These are phyloP conservation scores for Leccinum pellstonianum DNA, from an alignment of 768 basidiomycete genomes.

Conservation along the genomic window DNA sequence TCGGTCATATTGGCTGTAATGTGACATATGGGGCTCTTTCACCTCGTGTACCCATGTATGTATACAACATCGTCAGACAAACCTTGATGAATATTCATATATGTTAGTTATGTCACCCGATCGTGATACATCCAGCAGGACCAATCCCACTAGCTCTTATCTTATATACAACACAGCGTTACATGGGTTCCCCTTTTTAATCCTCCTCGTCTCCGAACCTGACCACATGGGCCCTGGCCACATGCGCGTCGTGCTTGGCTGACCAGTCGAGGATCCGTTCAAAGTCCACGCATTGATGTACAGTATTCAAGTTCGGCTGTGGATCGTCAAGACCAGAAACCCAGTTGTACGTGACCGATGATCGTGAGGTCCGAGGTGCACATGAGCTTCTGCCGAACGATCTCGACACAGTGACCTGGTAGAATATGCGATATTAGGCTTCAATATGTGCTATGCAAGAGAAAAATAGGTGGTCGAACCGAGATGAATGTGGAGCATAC, in stretches of 20 bases:
- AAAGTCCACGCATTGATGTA: slow-evolving; percentile 4
- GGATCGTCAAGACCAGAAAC: neutral
- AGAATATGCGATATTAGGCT: neutral
- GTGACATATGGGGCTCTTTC: too few species aligned
- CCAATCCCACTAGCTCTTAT: too few species aligned
- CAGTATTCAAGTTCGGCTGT: neutral
- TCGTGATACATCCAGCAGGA: neutral
- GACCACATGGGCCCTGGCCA: neutral
- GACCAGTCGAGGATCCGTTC: slow-evolving; percentile 5
- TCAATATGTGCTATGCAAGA: neutral
- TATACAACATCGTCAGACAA: too few species aligned
- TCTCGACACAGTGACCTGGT: slow-evolving; percentile 1
- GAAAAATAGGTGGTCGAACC: neutral
- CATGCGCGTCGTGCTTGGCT: neutral
- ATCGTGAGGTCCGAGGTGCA: slow-evolving; percentile 4
- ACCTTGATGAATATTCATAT: too few species aligned
- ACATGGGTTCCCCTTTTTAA: neutral
- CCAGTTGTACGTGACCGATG: neutral
- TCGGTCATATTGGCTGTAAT: too few species aligned
- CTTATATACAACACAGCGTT: neutral
- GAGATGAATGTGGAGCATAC: neutral
- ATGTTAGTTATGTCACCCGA: neutral
- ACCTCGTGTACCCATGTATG: too few species aligned
- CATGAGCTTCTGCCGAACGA: slow-evolving; percentile 5
- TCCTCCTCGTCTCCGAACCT: slow-evolving; percentile 1